Percentiles rank a stretch among this genome's conserved stretches.
phyloP scores from a whole-genome alignment of 1,284 basidiomycete species.

The Cronartium quercuum region DNA sequence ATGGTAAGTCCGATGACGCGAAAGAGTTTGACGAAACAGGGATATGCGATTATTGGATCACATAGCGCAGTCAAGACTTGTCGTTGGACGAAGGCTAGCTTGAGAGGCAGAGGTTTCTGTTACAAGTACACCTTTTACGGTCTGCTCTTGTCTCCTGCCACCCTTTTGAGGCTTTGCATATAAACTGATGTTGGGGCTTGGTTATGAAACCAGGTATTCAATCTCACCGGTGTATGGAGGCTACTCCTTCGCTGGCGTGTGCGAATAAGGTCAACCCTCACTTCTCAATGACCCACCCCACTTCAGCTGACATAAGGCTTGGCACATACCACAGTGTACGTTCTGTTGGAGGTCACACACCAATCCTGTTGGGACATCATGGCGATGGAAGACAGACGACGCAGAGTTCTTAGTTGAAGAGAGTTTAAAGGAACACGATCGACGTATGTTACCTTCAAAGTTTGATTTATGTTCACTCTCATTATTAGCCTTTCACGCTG shows the following conservation, averaged over 20 bases:
- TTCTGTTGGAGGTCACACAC: constrained; percentile 40
- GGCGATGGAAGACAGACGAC: constrained; percentile 40
- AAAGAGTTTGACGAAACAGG: constrained; percentile 40
- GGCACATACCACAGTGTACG: constrained; percentile 16
- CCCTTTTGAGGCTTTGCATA: not conserved
- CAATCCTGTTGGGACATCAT: constrained; percentile 40
- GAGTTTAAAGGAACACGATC: constrained; percentile 38
- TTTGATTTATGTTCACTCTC: not conserved
- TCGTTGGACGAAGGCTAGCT: constrained; percentile 39
- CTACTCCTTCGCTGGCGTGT: constrained; percentile 40
- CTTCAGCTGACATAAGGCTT: not conserved
- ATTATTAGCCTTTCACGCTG: not conserved
- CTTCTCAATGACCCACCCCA: not conserved
- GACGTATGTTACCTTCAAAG: constrained; percentile 1
- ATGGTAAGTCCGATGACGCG: constrained; percentile 39
- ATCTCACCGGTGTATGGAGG: constrained; percentile 40
- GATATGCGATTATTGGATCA: constrained; percentile 39
- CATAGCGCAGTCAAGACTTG: constrained; percentile 40
- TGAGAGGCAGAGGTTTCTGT: constrained; percentile 40
- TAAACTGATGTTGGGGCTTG: not conserved
- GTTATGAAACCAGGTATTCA: constrained; percentile 22
- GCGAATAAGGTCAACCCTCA: constrained; percentile 34
- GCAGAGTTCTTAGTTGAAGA: constrained; percentile 33
- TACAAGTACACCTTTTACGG: constrained; percentile 40
- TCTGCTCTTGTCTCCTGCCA: not conserved